Evolutionary conservation across 768 basidiomycete genomes (phyloP).

Genomic region (Peribolospora kevripleyi): DNA sequence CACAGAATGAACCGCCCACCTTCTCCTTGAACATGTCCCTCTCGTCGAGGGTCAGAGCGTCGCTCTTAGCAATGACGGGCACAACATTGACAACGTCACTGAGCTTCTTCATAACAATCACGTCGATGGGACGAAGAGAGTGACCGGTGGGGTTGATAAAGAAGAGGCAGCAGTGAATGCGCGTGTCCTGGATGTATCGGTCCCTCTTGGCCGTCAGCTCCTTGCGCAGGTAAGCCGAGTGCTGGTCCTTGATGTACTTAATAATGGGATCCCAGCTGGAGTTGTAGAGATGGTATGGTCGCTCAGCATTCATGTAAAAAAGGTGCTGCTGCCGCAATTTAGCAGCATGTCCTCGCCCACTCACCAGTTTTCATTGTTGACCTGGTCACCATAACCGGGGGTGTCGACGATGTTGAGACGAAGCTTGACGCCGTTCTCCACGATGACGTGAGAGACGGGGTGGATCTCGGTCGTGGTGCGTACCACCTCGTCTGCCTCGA

Average conservation of each 20-base stretch:
- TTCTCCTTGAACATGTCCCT: conserved; percentile 76
- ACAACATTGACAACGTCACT: conserved; percentile 98
- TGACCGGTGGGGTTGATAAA: conserved; percentile 99
- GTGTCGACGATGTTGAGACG: conserved; percentile 96
- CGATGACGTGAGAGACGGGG: conserved; percentile 80
- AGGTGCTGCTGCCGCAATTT: neutral
- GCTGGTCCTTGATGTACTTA: conserved; percentile 98
- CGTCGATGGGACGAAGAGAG: conserved; percentile 80
- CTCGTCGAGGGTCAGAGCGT: conserved; percentile 82
- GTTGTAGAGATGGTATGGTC: neutral
- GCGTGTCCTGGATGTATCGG: conserved; percentile 91
- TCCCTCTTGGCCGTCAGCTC: conserved; percentile 97
- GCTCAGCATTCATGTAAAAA: neutral
- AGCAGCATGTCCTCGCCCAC: conserved; percentile 13
- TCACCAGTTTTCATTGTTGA: conserved; percentile 96
- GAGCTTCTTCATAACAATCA: conserved; percentile 97
- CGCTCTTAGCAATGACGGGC: conserved; percentile 95
- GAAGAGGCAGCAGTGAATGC: conserved; percentile 93
- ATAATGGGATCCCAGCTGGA: conserved; percentile 95
- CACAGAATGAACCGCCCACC: conserved; percentile 23
- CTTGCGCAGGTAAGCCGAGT: conserved; percentile 94
- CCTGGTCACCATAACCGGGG: conserved; percentile 90
- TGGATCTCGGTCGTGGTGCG: conserved; percentile 95
- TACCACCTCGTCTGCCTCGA: conserved; percentile 63
- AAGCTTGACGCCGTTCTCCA: conserved; percentile 83